Evolutionary conservation across 805 yeast species (phyloP).

Genomic region (Candida gorgasii): DNA sequence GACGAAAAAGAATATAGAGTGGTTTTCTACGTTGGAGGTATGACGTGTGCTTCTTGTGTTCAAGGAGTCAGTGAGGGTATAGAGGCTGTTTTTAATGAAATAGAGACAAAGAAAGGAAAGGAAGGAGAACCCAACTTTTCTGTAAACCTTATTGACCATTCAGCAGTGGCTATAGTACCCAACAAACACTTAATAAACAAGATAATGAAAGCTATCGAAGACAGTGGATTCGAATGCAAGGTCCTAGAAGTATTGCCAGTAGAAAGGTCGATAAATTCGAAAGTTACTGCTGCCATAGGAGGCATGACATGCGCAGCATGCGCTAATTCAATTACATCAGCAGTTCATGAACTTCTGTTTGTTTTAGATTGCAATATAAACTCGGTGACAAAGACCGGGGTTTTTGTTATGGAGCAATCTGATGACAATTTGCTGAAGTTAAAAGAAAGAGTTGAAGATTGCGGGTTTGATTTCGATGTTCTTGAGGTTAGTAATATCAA

Average conservation of each 20-base stretch:
- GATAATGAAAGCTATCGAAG: constrained; percentile 27
- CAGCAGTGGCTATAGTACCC: constrained; percentile 54
- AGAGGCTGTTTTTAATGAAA: constrained; percentile 17
- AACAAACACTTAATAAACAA: constrained; percentile 47
- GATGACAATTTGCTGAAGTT: constrained; percentile 41
- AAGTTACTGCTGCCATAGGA: constrained; percentile 61
- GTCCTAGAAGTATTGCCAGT: constrained; percentile 63
- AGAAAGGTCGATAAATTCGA: constrained; percentile 46
- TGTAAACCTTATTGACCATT: constrained; percentile 52
- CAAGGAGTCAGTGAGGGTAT: constrained; percentile 32
- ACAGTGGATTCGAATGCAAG: constrained; percentile 45
- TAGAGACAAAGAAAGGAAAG: constrained; percentile 11
- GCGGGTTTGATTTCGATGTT: constrained; percentile 63
- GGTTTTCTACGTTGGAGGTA: constrained; percentile 50
- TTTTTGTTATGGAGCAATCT: constrained; percentile 54
- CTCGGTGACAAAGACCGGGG: constrained; percentile 60
- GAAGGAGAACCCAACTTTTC: constrained; percentile 37
- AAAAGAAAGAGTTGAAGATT: constrained; percentile 56
- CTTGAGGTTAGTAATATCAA: constrained; percentile 45
- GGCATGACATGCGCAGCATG: constrained; percentile 80
- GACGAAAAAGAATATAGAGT: constrained; percentile 42
- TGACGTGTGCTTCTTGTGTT: constrained; percentile 44
- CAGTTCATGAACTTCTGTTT: constrained; percentile 49
- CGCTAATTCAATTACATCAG: constrained; percentile 53
- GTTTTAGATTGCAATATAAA: constrained; percentile 56